Evolutionary conservation across 2,329 filamentous ascomycete genomes (phyloP).

Genomic region (Conoideocrella luteorostrata): DNA sequence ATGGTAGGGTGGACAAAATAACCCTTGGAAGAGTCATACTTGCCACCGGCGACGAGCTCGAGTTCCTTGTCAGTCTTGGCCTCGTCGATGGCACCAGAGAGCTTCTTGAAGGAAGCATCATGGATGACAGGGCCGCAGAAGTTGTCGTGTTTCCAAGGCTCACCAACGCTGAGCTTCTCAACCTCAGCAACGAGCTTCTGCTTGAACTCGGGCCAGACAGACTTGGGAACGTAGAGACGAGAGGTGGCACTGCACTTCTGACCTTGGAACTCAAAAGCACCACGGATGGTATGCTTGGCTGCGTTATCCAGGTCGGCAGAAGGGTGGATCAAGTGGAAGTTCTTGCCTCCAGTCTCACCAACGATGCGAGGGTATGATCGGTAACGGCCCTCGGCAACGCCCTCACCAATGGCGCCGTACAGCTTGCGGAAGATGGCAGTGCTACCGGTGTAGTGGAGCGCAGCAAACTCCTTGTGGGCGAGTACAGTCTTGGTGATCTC

Average conservation of each 20-base stretch:
- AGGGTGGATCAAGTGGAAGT: constrained; percentile 79
- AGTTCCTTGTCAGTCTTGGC: constrained; percentile 72
- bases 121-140: constrained; percentile 89
- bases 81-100: constrained; percentile 68
- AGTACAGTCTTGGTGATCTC: constrained; percentile 75
- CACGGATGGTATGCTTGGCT: constrained; percentile 74
- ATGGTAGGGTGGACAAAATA: constrained; percentile 82
- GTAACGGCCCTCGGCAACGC: constrained; percentile 77
- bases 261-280: constrained; percentile 85
- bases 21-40: constrained; percentile 69
- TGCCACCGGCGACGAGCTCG: constrained; percentile 67
- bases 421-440: constrained; percentile 85
- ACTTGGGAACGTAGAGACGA: constrained; percentile 70
- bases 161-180: constrained; percentile 62
- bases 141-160: constrained; percentile 62
- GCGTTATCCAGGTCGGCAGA: constrained; percentile 75
- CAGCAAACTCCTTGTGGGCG: constrained; percentile 72
- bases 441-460: constrained; percentile 92
- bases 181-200: constrained; percentile 61
- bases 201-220: constrained; percentile 67
- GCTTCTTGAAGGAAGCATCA: constrained; percentile 72
- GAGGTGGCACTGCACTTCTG: constrained; percentile 89
- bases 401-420: constrained; percentile 78
- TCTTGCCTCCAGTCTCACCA: constrained; percentile 88
- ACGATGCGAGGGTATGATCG: constrained; percentile 81